Evolutionary conservation across 805 yeast species (phyloP).

Genomic region (Starmerella geochares): DNA sequence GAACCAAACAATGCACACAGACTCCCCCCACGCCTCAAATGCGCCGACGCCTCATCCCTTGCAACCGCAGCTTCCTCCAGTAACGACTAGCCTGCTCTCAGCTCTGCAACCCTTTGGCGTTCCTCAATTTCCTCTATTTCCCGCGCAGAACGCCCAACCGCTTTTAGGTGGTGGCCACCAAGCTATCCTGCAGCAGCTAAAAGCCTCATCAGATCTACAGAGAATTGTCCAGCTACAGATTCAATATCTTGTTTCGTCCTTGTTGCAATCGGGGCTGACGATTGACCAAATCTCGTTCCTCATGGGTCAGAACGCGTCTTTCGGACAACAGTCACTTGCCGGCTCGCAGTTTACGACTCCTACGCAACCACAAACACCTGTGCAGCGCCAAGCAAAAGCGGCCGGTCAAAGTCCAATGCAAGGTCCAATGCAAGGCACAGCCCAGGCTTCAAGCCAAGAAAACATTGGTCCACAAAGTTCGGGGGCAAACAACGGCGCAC

Average conservation of each 20-base stretch:
- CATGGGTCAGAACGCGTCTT: background rate
- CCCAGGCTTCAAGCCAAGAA: no score
- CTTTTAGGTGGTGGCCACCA: constrained; percentile 2
- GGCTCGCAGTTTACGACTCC: background rate
- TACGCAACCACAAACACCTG: background rate
- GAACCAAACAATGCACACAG: no score
- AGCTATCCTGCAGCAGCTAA: background rate
- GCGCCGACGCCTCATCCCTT: background rate
- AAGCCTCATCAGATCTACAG: constrained; percentile 2
- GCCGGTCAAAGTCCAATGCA: background rate
- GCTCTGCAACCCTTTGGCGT: background rate
- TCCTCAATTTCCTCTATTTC: background rate
- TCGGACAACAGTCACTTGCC: background rate
- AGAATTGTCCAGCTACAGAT: constrained; percentile 2
- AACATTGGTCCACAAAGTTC: no score
- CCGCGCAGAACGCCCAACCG: background rate
- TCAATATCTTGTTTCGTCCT: background rate
- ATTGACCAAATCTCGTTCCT: constrained; percentile 6
- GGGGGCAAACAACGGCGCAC: background rate
- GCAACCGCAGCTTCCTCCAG: background rate
- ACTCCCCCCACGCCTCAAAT: background rate
- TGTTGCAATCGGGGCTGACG: constrained; percentile 8
- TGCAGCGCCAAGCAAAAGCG: background rate
- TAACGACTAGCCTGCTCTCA: background rate
- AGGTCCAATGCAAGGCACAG: background rate